phyloP scores from a whole-genome alignment of 139 green algal genomes.

The Coelastrella sp. region DNA sequence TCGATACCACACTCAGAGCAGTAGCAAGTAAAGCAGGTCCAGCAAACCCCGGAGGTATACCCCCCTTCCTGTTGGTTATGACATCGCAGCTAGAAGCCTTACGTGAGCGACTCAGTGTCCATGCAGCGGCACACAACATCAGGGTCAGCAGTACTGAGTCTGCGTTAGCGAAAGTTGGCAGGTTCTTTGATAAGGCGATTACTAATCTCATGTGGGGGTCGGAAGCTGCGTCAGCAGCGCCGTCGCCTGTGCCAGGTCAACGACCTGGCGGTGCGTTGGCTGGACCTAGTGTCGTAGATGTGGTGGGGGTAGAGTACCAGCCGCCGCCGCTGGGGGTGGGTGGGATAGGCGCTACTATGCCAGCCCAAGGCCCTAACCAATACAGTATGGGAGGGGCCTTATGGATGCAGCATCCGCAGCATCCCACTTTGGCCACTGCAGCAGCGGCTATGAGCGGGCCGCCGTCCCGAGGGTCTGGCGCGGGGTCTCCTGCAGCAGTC shows the following conservation, averaged over 20 bases:
- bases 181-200: conserved; percentile 68
- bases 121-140: conserved; percentile 64
- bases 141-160: conserved; percentile 45
- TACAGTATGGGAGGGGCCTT: neutral
- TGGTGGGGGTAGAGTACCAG: neutral
- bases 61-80: conserved; percentile 62
- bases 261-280: neutral
- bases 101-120: conserved; percentile 56
- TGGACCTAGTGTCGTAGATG: neutral
- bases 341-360: neutral
- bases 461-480: neutral
- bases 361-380: neutral
- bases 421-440: neutral
- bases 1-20: conserved; percentile 38
- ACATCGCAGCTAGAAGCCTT: conserved; percentile 9
- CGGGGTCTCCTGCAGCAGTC: neutral
- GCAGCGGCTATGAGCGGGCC: conserved; percentile 9
- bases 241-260: neutral
- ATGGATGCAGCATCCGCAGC: neutral
- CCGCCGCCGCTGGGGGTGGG: neutral
- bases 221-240: neutral
- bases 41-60: neutral
- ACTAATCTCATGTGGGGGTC: conserved; percentile 65
- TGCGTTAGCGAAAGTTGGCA: conserved; percentile 62
- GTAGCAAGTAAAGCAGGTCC: neutral